Evolutionary conservation across 805 yeast species (phyloP).

Genomic region (Komagataella pastoris): DNA sequence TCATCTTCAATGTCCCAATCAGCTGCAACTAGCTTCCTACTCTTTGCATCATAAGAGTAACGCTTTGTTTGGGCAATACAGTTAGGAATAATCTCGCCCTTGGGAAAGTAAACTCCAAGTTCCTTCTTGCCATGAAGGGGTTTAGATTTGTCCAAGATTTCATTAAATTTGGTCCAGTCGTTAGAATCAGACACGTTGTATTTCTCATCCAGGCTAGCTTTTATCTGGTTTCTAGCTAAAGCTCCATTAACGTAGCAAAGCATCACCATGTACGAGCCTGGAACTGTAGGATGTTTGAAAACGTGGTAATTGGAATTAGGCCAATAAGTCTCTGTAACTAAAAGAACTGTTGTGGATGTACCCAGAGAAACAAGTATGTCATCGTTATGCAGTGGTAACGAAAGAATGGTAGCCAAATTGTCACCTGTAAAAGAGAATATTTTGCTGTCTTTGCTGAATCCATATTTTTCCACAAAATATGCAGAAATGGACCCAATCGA

Average conservation of each 20-base stretch:
- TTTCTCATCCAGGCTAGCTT: conserved; percentile 46
- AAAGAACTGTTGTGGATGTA: conserved; percentile 79
- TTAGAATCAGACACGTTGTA: conserved; percentile 16
- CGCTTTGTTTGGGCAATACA: conserved; percentile 51
- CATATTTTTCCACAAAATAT: conserved; percentile 55
- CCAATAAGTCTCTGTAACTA: conserved; percentile 64
- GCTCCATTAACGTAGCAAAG: conserved; percentile 89
- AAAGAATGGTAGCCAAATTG: conserved; percentile 76
- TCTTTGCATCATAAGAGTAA: conserved; percentile 22
- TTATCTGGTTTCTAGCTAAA: conserved; percentile 65
- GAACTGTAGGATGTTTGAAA: conserved; percentile 76
- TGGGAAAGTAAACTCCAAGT: conserved; percentile 74
- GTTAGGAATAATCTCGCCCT: conserved; percentile 87
- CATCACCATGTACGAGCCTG: conserved; percentile 82
- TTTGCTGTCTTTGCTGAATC: conserved; percentile 40
- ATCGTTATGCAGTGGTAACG: conserved; percentile 63
- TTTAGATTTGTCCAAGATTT: conserved; percentile 26
- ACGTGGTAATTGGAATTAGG: conserved; percentile 78
- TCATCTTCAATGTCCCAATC: conserved; percentile 45
- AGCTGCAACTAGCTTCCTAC: conserved; percentile 19
- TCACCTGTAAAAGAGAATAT: conserved; percentile 82
- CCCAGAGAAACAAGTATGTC: conserved; percentile 79
- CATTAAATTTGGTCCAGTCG: conserved; percentile 53
- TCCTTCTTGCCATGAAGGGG: conserved; percentile 23
- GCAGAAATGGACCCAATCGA: conserved; percentile 37